Evolutionary conservation across 73 alveolate genomes (phyloP), one percentile per base, ranked within the genome.

Genomic region (Durusdinium trenchii): DNA sequence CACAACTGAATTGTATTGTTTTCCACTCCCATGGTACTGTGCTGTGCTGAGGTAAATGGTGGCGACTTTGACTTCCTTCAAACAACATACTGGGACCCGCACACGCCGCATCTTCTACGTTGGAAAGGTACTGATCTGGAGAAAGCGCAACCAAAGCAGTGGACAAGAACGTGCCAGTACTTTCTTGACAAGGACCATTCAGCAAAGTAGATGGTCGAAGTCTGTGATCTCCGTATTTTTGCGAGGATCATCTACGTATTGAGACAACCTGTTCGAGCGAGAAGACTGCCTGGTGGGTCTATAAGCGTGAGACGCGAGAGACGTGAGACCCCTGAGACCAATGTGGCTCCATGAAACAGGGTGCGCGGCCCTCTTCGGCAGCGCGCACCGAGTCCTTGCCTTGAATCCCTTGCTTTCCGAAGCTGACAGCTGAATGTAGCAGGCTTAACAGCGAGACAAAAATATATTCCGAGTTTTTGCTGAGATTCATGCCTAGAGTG

Each of bases 131-230:
- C 71, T 47, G 91, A 81, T 48, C 35, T 81, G 50, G 91, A 14
- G n/a, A 81, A 81, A 50, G 71, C 67, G 35, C 71, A 81, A 35
- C 91, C 91, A 30, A 81, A 67, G 32, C 46, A 81, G 28, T 81
- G 91, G 91, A 81, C 91, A 48, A 81, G 91, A 48, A 81, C 67
- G n/a, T 81, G 91, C 71, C 91, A 81, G n/a, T 81, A 32, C 69
- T 81, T 81, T 47, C 47, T 81, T 64, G 91, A 81, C 36, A 81
- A 81, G 91, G 91, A 81, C 91, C 28, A 9, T 36, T 23, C 23
- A 23, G 12, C 32, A 57, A 12, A 23, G 12, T 57, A 32, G 73
- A 60, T 23, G 30, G 69, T 16, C 69, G 12, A 57, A 57, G 23
- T 57, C 69, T 16, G 23, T 57, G 69, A 16, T 57, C 23, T 57